Evolutionary conservation across 352 stramenopile genomes (phyloP), one percentile per base, ranked within the genome.

Genomic region (Phytopythium mirpurense): DNA sequence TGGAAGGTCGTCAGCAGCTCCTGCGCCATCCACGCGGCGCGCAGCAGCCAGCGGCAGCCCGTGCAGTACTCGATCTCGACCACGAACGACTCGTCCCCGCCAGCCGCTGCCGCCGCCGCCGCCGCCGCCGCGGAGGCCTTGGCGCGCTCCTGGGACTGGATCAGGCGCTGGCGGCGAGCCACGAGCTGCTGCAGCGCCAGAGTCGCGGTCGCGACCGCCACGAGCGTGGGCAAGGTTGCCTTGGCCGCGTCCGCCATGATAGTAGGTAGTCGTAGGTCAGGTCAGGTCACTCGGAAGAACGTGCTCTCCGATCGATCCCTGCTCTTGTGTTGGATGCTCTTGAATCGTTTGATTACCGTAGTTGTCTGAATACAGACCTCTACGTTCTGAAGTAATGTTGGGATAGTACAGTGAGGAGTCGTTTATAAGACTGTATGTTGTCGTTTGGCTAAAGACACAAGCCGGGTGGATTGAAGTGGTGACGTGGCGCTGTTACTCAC

Each of bases 61-160:
- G 81, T 93, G 62, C 90, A 97, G 68, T 98, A 98, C 54, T 89
- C 74, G 54, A 98, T 97, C 65, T 93, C 79, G n/a, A 93, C 74
- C 18, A 84, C 66, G 47, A 68, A 89, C 10, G 60, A 59, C 49
- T 74, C 59, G 9, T 43, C 51, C 35, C 50, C 16, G 0, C 34
- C 48, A 6, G 31, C 38, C 37, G 46, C 5, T 18, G 31, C 18
- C n/a, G 41, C 24, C 4, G n/a, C 21, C 19, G 46, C 24, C 5
- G 62, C 45, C 12, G 45, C 44, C 14, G 34, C 46, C 7, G 44
- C 27, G 29, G 57, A 43, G 1, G 11, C 15, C 21, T 62, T 21
- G 5, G 11, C 23, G n/a, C 15, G 46, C 31, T 62, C 52, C 2
- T 9, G 36, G 18, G 58, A 11, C 4, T 42, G 7, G 10, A 41